These are phyloP conservation scores for Fusarium pseudoanthophilum DNA, from an alignment of 2,329 filamentous ascomycete genomes.

Conservation along the genomic window DNA sequence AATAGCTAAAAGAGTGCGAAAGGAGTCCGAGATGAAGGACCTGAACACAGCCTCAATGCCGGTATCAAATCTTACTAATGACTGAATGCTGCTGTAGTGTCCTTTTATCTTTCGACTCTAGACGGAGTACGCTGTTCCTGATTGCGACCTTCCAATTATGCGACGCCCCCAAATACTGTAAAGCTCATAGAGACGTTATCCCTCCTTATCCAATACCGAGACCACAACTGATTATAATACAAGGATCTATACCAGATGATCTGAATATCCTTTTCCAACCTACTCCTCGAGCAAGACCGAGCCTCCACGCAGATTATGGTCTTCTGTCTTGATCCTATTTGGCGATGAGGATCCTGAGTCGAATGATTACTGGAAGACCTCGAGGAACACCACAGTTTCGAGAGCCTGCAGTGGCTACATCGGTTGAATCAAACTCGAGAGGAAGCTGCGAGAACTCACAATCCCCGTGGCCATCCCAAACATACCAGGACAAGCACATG, in stretches of 20 bases:
- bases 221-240: not conserved
- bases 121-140: not conserved
- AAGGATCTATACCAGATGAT: not conserved
- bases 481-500: not conserved
- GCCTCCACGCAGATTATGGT: fast-evolving
- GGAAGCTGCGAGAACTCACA: not conserved
- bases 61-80: not conserved
- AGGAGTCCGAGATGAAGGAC: not conserved
- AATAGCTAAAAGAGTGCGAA: not conserved
- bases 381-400: not conserved
- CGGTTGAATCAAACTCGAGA: not conserved
- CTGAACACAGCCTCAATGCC: not conserved
- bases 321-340: not conserved
- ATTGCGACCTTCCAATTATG: not conserved
- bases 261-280: not conserved
- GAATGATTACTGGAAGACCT: not conserved
- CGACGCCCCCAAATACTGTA: too few species aligned
- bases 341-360: not conserved
- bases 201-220: not conserved
- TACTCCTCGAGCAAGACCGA: not conserved
- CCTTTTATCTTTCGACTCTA: not conserved
- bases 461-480: not conserved
- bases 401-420: not conserved
- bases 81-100: not conserved
- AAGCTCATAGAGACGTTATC: not conserved